A percentile compares a stretch with the other conserved stretches of the same genome.
phyloP scores from a whole-genome alignment of 2,329 filamentous ascomycete species.

The Microdochium nivale region DNA sequence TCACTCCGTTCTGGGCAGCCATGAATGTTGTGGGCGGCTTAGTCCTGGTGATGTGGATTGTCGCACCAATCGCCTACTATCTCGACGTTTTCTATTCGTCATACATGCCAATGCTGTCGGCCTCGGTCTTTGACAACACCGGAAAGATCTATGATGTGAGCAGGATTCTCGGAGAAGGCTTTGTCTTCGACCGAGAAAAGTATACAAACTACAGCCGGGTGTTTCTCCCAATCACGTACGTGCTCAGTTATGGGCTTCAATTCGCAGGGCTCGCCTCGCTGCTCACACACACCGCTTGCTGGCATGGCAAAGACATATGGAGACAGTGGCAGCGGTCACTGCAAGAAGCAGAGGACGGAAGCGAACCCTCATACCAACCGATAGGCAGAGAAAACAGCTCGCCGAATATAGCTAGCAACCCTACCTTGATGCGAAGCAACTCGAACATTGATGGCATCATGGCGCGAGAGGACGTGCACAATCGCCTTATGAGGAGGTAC shows the following conservation, averaged over 20 bases:
- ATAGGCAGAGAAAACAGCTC: conserved; percentile 20
- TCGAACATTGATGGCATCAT: conserved; percentile 46
- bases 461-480: conserved; percentile 72
- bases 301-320: conserved; percentile 79
- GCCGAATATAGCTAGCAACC: conserved; percentile 9
- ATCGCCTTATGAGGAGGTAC: conserved; percentile 74
- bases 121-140: conserved; percentile 78
- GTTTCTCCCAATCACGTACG: conserved; percentile 80
- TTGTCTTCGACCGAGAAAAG: conserved; percentile 66
- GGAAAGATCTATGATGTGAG: conserved; percentile 74
- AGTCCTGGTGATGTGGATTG: conserved; percentile 76
- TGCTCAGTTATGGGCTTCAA: conserved; percentile 77
- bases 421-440: conserved; percentile 19
- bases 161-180: conserved; percentile 69
- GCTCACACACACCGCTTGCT: conserved; percentile 72
- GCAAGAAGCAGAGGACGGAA: conserved; percentile 48
- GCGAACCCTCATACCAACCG: conserved; percentile 43
- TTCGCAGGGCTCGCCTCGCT: conserved; percentile 76
- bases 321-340: conserved; percentile 65
- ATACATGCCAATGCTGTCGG: conserved; percentile 80
- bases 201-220: conserved; percentile 78
- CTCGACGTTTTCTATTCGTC: conserved; percentile 70
- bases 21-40: conserved; percentile 77
- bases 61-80: conserved; percentile 75
- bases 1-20: conserved; percentile 81